Base-by-base conservation (phyloP, 495 filamentous ascomycete species). In the Parathielavia appendiculata region DNA sequence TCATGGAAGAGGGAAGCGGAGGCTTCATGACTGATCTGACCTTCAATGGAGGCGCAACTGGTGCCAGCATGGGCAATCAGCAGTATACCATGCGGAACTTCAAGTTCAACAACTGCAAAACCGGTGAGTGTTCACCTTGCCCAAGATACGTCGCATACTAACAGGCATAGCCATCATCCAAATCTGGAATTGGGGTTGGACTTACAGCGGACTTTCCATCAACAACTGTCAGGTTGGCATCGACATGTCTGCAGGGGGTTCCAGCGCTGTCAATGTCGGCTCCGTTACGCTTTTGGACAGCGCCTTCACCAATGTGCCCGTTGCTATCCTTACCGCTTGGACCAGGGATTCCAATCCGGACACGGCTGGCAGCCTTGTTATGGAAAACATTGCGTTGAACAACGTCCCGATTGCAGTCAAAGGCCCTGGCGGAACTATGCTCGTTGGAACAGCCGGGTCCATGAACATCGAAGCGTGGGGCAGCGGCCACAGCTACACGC, bases 11-110 rank as follows among this genome's bases (percentile, higher is more conserved):
- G 52, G 89, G 87, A 46, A 63, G 57, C 53, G 89, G 84, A 12
- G 88, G 87, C 10, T 89, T 90, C 59, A 72, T 91, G 67, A 79
- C 73, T 2, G 78, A 82, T 44, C 63, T 85, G 64, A 76, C 80
- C 11, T 91, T 91, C 71, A 83, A 84, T 55, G 90, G 90, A 53
- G 90, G 90, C n/a, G 71, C 76, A 0, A 77, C 81, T 38, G 89
- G 83, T 36, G 76, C 80, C 20, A 78, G 77, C 40, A 65, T 90
- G 56, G 88, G 88, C 16, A 91, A 89, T 63, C 89, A 92, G 71
- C 89, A 92, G 68, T 93, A 86, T 57, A 91, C 89, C 0, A 88
- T 86, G 77, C 79, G 86, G 32, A 89, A 91, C 67, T 36, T 93
- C 20, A 78, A 71, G 12, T 87, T 92, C 68, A 77, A 78, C 62